These are phyloP conservation scores for Fusarium sp. DNA, from an alignment of 2,329 filamentous ascomycete species.

Conservation along the genomic window DNA sequence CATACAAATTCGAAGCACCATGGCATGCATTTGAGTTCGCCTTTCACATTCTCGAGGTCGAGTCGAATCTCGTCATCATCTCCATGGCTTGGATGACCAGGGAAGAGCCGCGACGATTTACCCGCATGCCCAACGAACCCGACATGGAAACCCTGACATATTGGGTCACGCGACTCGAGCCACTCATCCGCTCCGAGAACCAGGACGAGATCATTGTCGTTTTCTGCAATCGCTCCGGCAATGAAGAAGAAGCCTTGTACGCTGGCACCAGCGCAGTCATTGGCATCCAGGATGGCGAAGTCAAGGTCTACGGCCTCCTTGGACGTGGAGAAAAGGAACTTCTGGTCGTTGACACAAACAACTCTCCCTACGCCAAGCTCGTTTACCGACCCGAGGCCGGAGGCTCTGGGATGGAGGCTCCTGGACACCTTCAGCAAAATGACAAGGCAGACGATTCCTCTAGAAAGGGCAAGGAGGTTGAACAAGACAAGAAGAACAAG, in stretches of 20 bases:
- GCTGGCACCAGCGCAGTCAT: constrained; percentile 80
- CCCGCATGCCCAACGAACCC: constrained; percentile 64
- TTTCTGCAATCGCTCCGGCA: constrained; percentile 77
- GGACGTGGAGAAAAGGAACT: constrained; percentile 78
- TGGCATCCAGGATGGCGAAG: constrained; percentile 72
- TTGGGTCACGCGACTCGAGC: constrained; percentile 79
- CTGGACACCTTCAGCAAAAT: not conserved
- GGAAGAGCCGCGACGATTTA: constrained; percentile 61
- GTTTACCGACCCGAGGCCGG: constrained; percentile 42
- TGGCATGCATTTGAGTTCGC: constrained; percentile 59
- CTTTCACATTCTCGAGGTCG: constrained; percentile 66
- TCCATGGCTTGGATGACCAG: constrained; percentile 83
- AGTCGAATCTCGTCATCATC: constrained; percentile 73
- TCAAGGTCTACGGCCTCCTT: constrained; percentile 76
- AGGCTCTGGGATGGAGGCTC: not conserved
- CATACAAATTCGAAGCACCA: constrained; percentile 53
- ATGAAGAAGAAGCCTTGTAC: constrained; percentile 74
- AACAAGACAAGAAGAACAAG: not conserved
- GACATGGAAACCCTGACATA: constrained; percentile 81
- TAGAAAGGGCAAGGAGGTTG: not conserved
- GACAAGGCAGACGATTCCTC: not conserved
- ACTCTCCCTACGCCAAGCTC: constrained; percentile 58
- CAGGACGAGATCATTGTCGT: constrained; percentile 74
- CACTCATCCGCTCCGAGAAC: constrained; percentile 64
- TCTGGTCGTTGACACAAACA: constrained; percentile 73